Conservation (phyloP, 495 filamentous ascomycete genomes). For the Neohortaea acidophila region DNA sequence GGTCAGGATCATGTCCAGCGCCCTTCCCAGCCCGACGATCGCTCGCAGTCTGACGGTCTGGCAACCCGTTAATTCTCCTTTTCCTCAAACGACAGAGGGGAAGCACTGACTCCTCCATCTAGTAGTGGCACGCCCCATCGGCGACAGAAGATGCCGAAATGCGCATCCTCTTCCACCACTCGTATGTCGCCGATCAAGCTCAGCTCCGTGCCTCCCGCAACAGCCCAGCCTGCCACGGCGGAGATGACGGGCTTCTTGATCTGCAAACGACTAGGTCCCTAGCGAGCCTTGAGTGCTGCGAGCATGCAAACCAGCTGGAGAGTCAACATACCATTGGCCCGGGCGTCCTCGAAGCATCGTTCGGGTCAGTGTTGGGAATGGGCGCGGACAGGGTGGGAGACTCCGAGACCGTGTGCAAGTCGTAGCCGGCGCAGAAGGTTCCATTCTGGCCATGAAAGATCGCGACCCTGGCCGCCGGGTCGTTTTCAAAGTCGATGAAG, state of each 20-base stretch:
- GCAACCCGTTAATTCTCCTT: too few species aligned
- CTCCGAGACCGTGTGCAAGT: constrained; percentile 22
- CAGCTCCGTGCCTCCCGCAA: constrained; percentile 36
- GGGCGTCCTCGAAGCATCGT: not conserved
- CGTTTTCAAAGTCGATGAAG: constrained; percentile 31
- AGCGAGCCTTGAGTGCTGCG: too few species aligned
- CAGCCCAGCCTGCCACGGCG: constrained; percentile 19
- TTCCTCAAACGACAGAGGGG: too few species aligned
- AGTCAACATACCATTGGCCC: constrained; percentile 1
- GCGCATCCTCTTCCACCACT: constrained; percentile 33
- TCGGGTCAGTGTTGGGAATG: not conserved
- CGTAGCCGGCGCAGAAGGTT: constrained; percentile 34
- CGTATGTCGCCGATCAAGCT: constrained; percentile 34
- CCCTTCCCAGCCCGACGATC: constrained; percentile 34
- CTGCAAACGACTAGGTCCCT: not conserved
- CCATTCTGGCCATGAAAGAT: constrained; percentile 23
- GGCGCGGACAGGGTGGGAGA: not conserved
- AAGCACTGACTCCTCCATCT: too few species aligned
- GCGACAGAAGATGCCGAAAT: constrained; percentile 37
- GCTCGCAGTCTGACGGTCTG: constrained; percentile 34
- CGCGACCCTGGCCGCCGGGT: constrained; percentile 33
- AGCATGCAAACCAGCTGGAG: too few species aligned
- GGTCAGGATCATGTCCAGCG: constrained; percentile 38
- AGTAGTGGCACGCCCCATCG: constrained; percentile 37
- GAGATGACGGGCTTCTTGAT: not conserved